Base-by-base conservation (phyloP, 2,329 filamentous ascomycete species). In the Aspergillus uvarum region DNA sequence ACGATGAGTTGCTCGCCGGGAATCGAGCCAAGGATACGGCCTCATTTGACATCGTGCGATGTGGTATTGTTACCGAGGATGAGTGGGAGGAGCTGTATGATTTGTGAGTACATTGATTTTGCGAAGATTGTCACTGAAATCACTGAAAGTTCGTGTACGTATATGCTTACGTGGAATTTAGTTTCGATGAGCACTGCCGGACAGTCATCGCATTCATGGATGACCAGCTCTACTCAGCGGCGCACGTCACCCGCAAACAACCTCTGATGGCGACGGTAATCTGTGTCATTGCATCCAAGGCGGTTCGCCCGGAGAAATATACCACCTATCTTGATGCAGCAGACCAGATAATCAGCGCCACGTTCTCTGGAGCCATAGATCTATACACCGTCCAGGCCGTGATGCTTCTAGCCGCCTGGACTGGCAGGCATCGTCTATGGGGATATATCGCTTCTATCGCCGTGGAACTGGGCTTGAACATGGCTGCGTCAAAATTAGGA, bases 71-170 rank as follows among this genome's bases (percentile, higher is more conserved):
- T 12, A 52, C 21, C n/a, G 48, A 52, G 26, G 29, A 11, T 26
- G 55, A 58, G 29, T 58, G 55, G 55, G 49, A 52, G 19, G 49
- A 58, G n/a, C 48, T 58, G 32, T 52, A 58, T 22, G 14, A 51
- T 12, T 58, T 58, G 55, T 58, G 26, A 47, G 55, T 44, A 11
- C 10, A 19, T 12, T 4, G 32, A 5, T 26, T 16, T 11, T 10
- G 6, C 6, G 3, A 22, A 29, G 4, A 29, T 8, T 3, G 2
- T 24, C 3, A 11, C 2, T 1, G n/a, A 4, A 6, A 16, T 5
- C n/a, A n/a, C n/a, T n/a, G n/a, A n/a, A n/a, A n/a, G 6, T 2
- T 29, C 7, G 7, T 8, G 26, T 10, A 29, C 2, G 26, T 29
- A 29, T 29, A 29, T 10, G 2, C 21, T 44, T 12, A 31, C n/a